Conservation (phyloP, 1,139 yeast species). For the Saccharomyces hybrid region DNA sequence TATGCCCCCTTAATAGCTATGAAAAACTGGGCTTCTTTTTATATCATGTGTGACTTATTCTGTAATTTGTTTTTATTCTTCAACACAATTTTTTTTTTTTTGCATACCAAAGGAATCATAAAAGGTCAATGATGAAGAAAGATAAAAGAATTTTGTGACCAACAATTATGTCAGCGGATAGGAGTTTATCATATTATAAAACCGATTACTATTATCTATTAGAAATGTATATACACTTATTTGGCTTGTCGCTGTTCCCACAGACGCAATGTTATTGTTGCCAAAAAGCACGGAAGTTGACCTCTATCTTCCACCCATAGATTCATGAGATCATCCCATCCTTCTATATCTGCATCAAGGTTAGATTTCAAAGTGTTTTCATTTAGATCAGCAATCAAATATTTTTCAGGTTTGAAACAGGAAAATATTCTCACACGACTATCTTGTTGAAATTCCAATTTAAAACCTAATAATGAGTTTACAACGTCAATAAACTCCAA, state of each 20-base stretch:
- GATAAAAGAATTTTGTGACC: background rate
- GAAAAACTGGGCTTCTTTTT: background rate
- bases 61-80: background rate
- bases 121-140: background rate
- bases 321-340: slow-evolving; percentile 50
- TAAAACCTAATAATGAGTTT: slow-evolving; percentile 64
- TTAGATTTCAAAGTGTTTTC: slow-evolving; percentile 32
- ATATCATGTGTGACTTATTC: background rate
- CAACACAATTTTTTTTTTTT: background rate
- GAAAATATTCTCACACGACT: slow-evolving; percentile 63
- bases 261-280: slow-evolving; percentile 64
- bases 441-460: slow-evolving; percentile 62
- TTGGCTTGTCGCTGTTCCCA: slow-evolving; percentile 35
- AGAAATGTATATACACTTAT: background rate
- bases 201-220: background rate
- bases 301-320: slow-evolving; percentile 64
- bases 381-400: slow-evolving; percentile 31
- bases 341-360: slow-evolving; percentile 23
- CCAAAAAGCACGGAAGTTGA: slow-evolving; percentile 73
- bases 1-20: background rate
- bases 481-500: slow-evolving; percentile 64
- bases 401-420: slow-evolving; percentile 38
- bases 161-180: background rate
- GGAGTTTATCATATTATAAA: background rate
- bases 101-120: background rate